Conservation (phyloP, 2,329 filamentous ascomycete species). For the Fusarium mundagurra region DNA sequence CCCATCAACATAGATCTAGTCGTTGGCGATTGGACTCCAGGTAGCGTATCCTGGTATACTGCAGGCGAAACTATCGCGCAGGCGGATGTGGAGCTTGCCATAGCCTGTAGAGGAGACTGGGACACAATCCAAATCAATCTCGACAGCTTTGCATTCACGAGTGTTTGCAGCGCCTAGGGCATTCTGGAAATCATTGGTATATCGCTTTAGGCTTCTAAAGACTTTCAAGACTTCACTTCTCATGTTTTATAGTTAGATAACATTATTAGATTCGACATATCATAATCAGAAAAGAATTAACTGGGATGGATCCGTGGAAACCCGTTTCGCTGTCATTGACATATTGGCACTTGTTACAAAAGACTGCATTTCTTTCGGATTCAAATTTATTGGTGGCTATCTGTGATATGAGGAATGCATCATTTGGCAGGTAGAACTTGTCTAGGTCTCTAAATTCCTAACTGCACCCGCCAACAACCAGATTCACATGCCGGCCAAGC, state of each 20-base stretch:
- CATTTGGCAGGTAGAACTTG: neutral
- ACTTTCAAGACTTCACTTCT: neutral
- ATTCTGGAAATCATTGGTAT: rapidly evolving
- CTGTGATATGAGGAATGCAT: rapidly evolving
- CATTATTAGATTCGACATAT: no score
- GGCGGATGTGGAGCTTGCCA: neutral
- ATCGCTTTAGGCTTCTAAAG: rapidly evolving
- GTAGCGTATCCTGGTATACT: neutral
- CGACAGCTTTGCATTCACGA: neutral
- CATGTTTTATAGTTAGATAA: neutral
- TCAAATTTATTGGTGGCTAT: neutral
- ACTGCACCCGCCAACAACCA: neutral
- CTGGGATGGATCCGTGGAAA: rapidly evolving
- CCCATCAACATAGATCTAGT: rapidly evolving
- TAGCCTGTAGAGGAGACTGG: neutral
- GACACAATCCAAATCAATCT: neutral
- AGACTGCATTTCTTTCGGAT: rapidly evolving
- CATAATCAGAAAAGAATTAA: neutral
- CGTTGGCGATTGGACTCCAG: neutral
- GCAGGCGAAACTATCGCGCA: neutral
- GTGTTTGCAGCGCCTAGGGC: neutral
- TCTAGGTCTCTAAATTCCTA: neutral
- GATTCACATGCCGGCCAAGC: no score
- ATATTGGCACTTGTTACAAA: neutral
- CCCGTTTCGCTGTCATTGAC: no score